Percentiles rank a stretch among this genome's conserved stretches.
These are phyloP conservation scores for Wickerhamomyces xylosicus DNA, from an alignment of 805 yeast genomes.

Conservation along the genomic window DNA sequence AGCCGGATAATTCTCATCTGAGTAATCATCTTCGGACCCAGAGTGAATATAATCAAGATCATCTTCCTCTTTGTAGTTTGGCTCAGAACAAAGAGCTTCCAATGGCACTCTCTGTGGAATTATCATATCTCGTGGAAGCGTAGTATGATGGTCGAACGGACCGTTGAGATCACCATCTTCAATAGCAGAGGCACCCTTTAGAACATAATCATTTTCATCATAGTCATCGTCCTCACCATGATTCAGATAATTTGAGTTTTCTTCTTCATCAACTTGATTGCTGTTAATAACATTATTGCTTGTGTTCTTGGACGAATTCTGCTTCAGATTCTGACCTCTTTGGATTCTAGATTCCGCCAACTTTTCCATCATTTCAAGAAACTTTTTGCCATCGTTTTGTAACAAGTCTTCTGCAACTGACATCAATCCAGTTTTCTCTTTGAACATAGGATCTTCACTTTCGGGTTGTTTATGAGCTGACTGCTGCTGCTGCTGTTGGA, in stretches of 20 bases:
- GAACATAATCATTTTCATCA: constrained; percentile 1
- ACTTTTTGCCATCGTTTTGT: constrained; percentile 67
- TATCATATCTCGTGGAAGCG: neutral
- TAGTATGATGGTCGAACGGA: neutral
- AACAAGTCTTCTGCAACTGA: constrained; percentile 74
- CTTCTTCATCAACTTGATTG: constrained; percentile 21
- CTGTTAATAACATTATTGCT: constrained; percentile 5
- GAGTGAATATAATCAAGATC: constrained; percentile 6
- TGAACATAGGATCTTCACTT: constrained; percentile 3
- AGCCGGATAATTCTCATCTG: constrained; percentile 13
- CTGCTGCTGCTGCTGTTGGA: neutral
- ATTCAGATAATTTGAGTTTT: constrained; percentile 18
- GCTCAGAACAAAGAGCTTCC: constrained; percentile 11
- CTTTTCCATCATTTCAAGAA: constrained; percentile 72
- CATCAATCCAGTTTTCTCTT: constrained; percentile 30
- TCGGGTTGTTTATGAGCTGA: neutral
- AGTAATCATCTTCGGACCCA: constrained; percentile 1
- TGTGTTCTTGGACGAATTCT: constrained; percentile 8
- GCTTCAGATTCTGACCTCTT: constrained; percentile 13
- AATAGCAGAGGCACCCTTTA: constrained; percentile 1
- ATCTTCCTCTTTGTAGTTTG: constrained; percentile 14
- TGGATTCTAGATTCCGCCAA: constrained; percentile 44
- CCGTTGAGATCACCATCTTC: constrained; percentile 8
- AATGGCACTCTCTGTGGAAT: neutral
- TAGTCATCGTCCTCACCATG: constrained; percentile 15